Evolutionary conservation across 495 filamentous ascomycete genomes (phyloP).

Genomic region (Penicillium riverlandense): DNA sequence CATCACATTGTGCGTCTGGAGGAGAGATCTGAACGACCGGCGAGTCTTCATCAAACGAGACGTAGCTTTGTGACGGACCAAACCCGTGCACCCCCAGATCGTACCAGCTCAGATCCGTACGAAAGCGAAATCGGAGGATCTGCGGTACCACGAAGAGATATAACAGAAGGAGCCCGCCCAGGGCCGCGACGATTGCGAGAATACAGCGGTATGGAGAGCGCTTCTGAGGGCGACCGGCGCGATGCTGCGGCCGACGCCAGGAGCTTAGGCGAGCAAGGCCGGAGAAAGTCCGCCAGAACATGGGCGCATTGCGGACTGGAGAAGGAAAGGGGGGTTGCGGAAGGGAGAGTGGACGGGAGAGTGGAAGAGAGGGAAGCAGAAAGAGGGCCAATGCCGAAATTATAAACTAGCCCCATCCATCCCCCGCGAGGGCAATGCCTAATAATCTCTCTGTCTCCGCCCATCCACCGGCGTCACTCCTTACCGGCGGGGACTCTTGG

Average conservation of each 20-base stretch:
- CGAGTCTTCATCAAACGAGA: conserved; percentile 27
- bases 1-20: conserved; percentile 27
- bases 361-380: background rate
- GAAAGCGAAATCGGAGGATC: conserved; percentile 22
- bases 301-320: conserved; percentile 21
- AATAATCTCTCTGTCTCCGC: background rate
- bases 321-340: background rate
- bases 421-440: no score
- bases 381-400: background rate
- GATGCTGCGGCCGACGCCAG: conserved; percentile 8
- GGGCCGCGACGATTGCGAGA: conserved; percentile 1
- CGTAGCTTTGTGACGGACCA: conserved; percentile 23
- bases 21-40: conserved; percentile 24
- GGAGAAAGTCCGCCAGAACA: conserved; percentile 18
- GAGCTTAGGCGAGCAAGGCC: conserved; percentile 12
- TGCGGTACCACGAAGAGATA: conserved; percentile 24
- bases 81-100: conserved; percentile 30
- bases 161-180: conserved; percentile 10
- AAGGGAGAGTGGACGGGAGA: background rate
- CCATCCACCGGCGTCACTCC: background rate
- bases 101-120: conserved; percentile 25
- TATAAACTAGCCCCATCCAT: no score
- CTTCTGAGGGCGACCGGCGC: background rate
- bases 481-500: background rate
- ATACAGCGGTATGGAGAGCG: conserved; percentile 6